Base-by-base conservation (phyloP, 2,329 filamentous ascomycete species). In the Trichoderma koningiopsis region DNA sequence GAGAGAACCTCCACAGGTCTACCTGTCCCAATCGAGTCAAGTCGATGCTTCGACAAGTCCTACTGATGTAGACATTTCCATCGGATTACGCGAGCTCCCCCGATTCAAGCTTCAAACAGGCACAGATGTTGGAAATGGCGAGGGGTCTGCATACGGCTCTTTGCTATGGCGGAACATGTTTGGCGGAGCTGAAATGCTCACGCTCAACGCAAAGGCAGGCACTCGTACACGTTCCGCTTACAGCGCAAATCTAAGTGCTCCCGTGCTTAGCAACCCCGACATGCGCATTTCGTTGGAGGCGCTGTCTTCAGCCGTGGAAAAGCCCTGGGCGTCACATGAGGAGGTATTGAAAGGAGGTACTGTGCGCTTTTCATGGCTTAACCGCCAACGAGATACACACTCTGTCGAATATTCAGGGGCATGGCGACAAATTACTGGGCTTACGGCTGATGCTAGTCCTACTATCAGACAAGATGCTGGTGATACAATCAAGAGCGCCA, bases 281-380 rank as follows among this genome's bases (percentile, higher is more conserved):
- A 83, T 93, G 75, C 87, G 91, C 71, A 83, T 94, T 71, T 91
- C 95, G 73, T 75, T 97, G 70, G 94, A 97, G 73, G 94, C 87
- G 1, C 83, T 97, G 56, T 90, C 91, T 11, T 97, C 92, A 71
- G 90, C 93, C 56, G 96, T 93, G 0, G 88, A 95, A 71, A 97
- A 98, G 81, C 88, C 90, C 14, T 98, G 93, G 92, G 94, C 96
- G 27, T 96, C 92, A 72, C 95, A 99, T 77, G 95, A 98, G 75
- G 95, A 99, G 81, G 89, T 91, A 3, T 82, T 96, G 24, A 92
- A 91, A 76, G 94, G 94, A 19, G 93, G 88, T 24, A 90, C 88
- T 74, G 83, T 91, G 14, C 94, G 92, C 73, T 84, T 97, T 52
- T 88, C 89, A 49, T 98, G 92, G 91, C 80, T 90, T 47, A 89